Conservation (phyloP, 1,284 basidiomycete species). For the Mrakiaceae sp. region DNA sequence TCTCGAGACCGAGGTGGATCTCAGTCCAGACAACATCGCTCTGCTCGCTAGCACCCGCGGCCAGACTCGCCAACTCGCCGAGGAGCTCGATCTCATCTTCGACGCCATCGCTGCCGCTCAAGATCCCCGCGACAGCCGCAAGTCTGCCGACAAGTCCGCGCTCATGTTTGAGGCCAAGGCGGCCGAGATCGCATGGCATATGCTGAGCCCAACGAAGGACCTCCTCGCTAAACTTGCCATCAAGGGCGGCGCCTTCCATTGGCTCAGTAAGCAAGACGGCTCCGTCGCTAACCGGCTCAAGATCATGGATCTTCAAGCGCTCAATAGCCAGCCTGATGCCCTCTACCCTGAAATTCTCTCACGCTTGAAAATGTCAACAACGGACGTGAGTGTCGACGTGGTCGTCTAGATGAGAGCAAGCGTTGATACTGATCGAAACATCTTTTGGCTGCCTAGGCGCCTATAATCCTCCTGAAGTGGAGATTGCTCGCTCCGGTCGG, state of each 20-base stretch:
- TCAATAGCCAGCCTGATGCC: constrained; percentile 76
- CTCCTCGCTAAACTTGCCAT: constrained; percentile 80
- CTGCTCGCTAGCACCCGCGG: constrained; percentile 55
- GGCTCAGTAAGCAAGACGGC: constrained; percentile 80
- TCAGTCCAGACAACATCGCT: constrained; percentile 32
- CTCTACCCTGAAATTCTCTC: constrained; percentile 80
- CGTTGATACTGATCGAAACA: background rate
- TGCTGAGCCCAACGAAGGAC: constrained; percentile 62
- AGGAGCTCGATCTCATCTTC: constrained; percentile 77
- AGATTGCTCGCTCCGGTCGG: constrained; percentile 75
- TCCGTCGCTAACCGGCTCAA: constrained; percentile 70
- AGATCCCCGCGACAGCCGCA: constrained; percentile 50
- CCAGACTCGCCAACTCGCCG: constrained; percentile 60
- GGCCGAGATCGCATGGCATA: constrained; percentile 83
- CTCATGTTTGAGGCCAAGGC: constrained; percentile 71
- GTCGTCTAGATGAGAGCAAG: background rate
- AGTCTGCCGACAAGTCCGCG: constrained; percentile 65
- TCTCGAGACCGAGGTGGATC: constrained; percentile 30
- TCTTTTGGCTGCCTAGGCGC: background rate
- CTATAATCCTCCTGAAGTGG: constrained; percentile 3
- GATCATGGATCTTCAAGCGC: constrained; percentile 65
- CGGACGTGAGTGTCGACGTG: background rate
- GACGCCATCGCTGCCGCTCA: constrained; percentile 72
- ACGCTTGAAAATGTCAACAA: constrained; percentile 45
- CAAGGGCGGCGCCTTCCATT: constrained; percentile 64